Base-by-base conservation (phyloP, 345 rosid species). In the Cardamine occulta region DNA sequence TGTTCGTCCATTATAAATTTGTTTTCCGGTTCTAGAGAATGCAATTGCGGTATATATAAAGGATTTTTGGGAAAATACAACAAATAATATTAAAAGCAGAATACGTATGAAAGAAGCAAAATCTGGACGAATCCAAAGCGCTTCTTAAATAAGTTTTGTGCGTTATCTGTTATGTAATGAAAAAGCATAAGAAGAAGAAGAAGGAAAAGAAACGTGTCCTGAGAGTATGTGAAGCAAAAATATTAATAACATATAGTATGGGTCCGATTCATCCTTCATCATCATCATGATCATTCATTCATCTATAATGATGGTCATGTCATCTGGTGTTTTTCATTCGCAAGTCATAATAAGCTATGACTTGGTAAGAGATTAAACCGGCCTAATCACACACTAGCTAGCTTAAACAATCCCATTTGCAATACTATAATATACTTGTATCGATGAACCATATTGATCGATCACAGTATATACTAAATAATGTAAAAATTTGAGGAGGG, bases 81-180 rank as follows among this genome's bases (percentile, higher is more conserved):
- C 49, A 58, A 55, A 15, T 11, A 28, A 24, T 5, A 3, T 65
- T 18, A 21, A 35, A 48, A 37, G 15, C 3, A 71, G 66, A 55
- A 57, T 64, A 63, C 76, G 72, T 77, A 71, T 19, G 72, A 47
- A 64, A 64, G 76, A 77, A 77, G 72, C 62, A 77, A 72, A 49
- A 48, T 71, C 67, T 71, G 15, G 62, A 1, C 40, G 75, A 70
- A 77, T 70, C 75, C 75, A 70, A 70, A 70, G 66, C 18, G 63
- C 68, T 71, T 71, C 60, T 65, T 71, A 65, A 11, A 37, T 49
- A 77, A 44, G 58, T 57, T 57, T 56, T 35, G 21, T 64, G 55
- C 47, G 65, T 24, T 9, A 34, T 19, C 48, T 15, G 48, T 44
- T 44, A 14, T 63, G 53, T 45, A 40, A 9, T 11, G 40, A 24